phyloP scores from a whole-genome alignment of 2,329 filamentous ascomycete genomes.

The Fusarium napiforme region DNA sequence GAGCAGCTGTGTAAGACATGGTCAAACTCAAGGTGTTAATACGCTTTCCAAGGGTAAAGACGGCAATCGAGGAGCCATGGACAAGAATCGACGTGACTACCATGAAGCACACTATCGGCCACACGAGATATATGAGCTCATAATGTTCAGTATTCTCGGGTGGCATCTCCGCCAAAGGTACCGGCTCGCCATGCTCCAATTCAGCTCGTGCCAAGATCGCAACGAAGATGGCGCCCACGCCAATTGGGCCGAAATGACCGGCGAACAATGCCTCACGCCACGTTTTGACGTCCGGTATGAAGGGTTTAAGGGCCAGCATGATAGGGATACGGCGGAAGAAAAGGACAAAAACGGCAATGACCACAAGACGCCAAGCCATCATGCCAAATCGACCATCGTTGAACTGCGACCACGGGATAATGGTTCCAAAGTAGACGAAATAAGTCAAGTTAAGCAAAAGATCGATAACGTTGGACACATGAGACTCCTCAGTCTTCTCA shows the following conservation, averaged over 20 bases:
- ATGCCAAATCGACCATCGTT: slow-evolving; percentile 80
- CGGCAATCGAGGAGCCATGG: slow-evolving; percentile 96
- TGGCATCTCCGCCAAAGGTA: slow-evolving; percentile 75
- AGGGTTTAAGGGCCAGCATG: slow-evolving; percentile 89
- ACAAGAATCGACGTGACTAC: slow-evolving; percentile 95
- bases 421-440: slow-evolving; percentile 97
- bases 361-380: slow-evolving; percentile 88
- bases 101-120: slow-evolving; percentile 94
- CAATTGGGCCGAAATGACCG: slow-evolving; percentile 96
- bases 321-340: slow-evolving; percentile 96
- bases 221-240: slow-evolving; percentile 95
- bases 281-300: slow-evolving; percentile 97
- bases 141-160: slow-evolving; percentile 66
- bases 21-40: slow-evolving; percentile 97
- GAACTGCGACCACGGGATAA: slow-evolving; percentile 95
- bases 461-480: slow-evolving; percentile 99
- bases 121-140: slow-evolving; percentile 84
- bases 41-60: slow-evolving; percentile 96
- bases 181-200: slow-evolving; percentile 78
- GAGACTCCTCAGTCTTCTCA: slow-evolving; percentile 97
- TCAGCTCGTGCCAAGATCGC: slow-evolving; percentile 94
- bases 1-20: slow-evolving; percentile 93
- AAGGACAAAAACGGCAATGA: slow-evolving; percentile 92
- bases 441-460: slow-evolving; percentile 95
- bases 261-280: slow-evolving; percentile 98